Conservation (phyloP, 73 alveolate species). For the Symbiodinium pilosum region DNA sequence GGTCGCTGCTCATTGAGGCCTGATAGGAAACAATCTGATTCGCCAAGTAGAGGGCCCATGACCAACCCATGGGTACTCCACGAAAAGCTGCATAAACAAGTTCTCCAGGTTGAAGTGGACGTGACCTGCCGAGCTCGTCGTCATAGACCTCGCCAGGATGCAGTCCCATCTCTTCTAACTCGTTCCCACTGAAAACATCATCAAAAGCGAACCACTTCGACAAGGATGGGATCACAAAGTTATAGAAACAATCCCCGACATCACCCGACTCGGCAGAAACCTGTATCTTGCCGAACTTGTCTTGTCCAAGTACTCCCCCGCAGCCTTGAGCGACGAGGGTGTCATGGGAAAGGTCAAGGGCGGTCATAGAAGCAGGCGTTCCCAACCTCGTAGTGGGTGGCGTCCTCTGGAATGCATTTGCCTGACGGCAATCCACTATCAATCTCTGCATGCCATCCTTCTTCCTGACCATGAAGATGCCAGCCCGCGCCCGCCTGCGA, state of each 20-base stretch:
- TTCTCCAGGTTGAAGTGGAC: neutral
- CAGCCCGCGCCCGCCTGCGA: constrained; percentile 14
- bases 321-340: neutral
- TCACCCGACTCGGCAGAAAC: neutral
- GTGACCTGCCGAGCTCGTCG: neutral
- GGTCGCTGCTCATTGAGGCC: neutral
- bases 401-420: neutral
- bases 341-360: neutral
- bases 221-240: neutral
- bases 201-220: neutral
- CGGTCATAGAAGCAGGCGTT: neutral
- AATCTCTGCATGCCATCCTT: constrained; percentile 30
- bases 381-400: constrained; percentile 5
- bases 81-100: neutral
- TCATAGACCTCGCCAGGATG: neutral
- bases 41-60: constrained; percentile 27
- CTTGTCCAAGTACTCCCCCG: neutral
- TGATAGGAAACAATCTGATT: neutral
- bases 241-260: constrained; percentile 46
- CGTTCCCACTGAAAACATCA: neutral
- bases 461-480: constrained; percentile 13
- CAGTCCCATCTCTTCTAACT: neutral
- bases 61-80: constrained; percentile 57
- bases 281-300: neutral
- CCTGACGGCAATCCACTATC: constrained; percentile 29